Evolutionary conservation across 2,329 filamentous ascomycete genomes (phyloP), one percentile per base, ranked within the genome.

Genomic region (Botryotinia globosa): DNA sequence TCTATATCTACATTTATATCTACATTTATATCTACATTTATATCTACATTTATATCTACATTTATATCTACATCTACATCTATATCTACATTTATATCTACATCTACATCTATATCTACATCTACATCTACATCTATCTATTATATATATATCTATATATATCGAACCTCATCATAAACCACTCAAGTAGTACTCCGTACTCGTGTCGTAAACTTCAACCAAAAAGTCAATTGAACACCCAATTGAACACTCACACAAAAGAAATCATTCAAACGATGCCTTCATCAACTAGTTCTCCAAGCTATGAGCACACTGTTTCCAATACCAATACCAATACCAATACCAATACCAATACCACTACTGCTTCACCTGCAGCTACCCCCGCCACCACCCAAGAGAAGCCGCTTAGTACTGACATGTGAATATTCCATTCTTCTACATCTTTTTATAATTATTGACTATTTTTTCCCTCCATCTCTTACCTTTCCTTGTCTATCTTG

Each of bases 351-450:
- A 61, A 32, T 61, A 32, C 54, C 58, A 37, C 34, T 48, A 51
- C 32, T 29, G 34, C 20, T 32, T 25, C 66, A 58, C 9, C 65
- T 58, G 66, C 20, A 67, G 34, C 67, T 62, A 45, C 51, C 54
- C 67, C 67, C 39, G 70, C 51, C 82, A 77, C 77, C 79, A 63
- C 61, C 63, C 76, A 44, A 77, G 79, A 72, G 75, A 78, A 66
- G 72, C 82, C 82, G 25, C 82, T 86, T 51, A 87, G 2, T 39
- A 64, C 58, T 74, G 64, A 74, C 64, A 69, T 77, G 77, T 79
- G 73, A 78, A 74, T 69, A 69, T 69, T n/a, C 54, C 54, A 59
- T 59, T 54, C 64, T 67, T 54, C n/a, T 3, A 7, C 48, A 34
- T 34, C 8, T 37, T 77, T 8, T 37, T 6, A 3, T 6, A 3